Evolutionary conservation across 2,329 filamentous ascomycete species (phyloP).

Genomic region (Cercospora brassicicola): DNA sequence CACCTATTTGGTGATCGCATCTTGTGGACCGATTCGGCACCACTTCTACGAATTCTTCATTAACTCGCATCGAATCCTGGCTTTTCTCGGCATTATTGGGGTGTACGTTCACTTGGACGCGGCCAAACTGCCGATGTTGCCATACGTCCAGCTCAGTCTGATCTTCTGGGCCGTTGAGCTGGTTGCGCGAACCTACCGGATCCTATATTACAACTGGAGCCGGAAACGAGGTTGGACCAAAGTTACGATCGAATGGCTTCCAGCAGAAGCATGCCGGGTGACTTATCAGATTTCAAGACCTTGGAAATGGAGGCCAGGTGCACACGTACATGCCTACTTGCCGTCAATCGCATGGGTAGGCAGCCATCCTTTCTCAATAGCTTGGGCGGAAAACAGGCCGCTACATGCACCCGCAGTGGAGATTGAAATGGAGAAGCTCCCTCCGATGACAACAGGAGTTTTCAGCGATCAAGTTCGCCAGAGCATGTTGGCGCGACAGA

Average conservation of each 20-base stretch:
- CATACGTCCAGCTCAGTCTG: constrained; percentile 73
- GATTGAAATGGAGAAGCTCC: constrained; percentile 40
- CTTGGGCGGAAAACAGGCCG: constrained; percentile 55
- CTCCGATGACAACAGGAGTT: constrained; percentile 18
- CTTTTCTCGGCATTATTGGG: constrained; percentile 64
- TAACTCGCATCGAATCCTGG: constrained; percentile 77
- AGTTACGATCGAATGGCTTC: constrained; percentile 59
- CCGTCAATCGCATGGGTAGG: constrained; percentile 48
- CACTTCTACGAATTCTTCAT: constrained; percentile 85
- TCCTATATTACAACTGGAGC: constrained; percentile 57
- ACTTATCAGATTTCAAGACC: constrained; percentile 60
- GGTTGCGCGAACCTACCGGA: constrained; percentile 49
- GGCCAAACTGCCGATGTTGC: constrained; percentile 65
- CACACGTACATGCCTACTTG: constrained; percentile 62
- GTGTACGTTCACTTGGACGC: constrained; percentile 77
- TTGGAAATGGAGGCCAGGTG: constrained; percentile 56
- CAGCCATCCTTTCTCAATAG: constrained; percentile 54
- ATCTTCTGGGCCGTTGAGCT: constrained; percentile 74
- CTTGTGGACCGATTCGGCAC: constrained; percentile 75
- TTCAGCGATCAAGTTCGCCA: constrained; percentile 15
- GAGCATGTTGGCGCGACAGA: constrained; percentile 16
- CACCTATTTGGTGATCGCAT: constrained; percentile 79
- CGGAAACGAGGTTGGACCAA: constrained; percentile 51
- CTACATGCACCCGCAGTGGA: constrained; percentile 34
- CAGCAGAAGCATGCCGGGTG: constrained; percentile 60